Base-by-base conservation (phyloP, 768 basidiomycete genomes). In the Termitomyces sp. region DNA sequence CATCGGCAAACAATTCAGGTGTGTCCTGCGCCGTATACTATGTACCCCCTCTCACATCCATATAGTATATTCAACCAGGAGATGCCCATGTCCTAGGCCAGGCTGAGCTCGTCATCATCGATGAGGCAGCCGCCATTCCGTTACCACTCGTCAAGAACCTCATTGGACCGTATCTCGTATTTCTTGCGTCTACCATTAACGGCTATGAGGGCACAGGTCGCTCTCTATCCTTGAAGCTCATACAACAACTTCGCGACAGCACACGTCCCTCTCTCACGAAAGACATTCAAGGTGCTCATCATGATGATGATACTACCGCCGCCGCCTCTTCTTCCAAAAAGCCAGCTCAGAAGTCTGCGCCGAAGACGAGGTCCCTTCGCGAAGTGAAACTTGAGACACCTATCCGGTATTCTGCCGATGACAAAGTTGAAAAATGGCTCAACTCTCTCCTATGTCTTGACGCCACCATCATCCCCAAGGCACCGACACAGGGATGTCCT, bases 171-270 rank as follows among this genome's bases (percentile, higher is more conserved):
- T 98, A 98, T 73, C 90, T 98, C 36, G 94, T 98, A 52, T 98
- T 98, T 79, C 88, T 98, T 80, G 92, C 97, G 1, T 97, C 94
- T n/a, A 99, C 97, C 0, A 94, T 99, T 74, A 98, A 98, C 69
- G 97, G 97, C 41, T 99, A 99, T 72, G 97, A 98, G 79, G 97
- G 97, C 28, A 98, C 97, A 0, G 97, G 97, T n/a, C 91, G 97
- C 28, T 98, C 95, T 1, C 84, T 99, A 49, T 97, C 94, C 48
- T 87, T 99, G 60, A 99, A 99, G 72, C 89, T 99, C 57, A 90
- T 99, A 62, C 92, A 98, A 71, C 94, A 97, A 70, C 84, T 98
- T 3, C 89, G 97, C 38, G 97, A 98, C 70, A 88, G 85, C 70
- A 91, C 92, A 0, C 82, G 90, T 3, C 86, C 92, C 0, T 87